These are phyloP conservation scores for Aspergillus cavernicola DNA, from an alignment of 495 filamentous ascomycete genomes.

Conservation along the genomic window DNA sequence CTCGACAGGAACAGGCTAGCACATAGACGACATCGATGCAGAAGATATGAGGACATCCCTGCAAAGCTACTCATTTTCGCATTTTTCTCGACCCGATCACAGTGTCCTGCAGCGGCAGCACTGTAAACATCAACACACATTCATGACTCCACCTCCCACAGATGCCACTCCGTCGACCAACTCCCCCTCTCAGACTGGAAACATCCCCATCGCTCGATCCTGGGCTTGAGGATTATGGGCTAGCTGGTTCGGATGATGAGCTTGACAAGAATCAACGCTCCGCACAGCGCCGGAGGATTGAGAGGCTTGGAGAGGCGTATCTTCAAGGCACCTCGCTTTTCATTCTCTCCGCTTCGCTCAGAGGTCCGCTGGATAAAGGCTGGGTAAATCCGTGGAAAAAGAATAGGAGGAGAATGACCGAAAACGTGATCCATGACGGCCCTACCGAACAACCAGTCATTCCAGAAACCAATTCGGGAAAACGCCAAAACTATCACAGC, in stretches of 20 bases:
- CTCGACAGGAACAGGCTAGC: neutral
- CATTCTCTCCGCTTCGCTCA: slow-evolving; percentile 59
- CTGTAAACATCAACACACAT: slow-evolving; percentile 9
- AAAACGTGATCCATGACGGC: neutral
- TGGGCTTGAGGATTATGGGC: slow-evolving; percentile 36
- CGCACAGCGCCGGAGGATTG: slow-evolving; percentile 53
- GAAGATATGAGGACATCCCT: slow-evolving; percentile 28
- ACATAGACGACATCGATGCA: neutral
- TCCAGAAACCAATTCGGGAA: slow-evolving; percentile 23
- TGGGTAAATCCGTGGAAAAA: slow-evolving; percentile 67
- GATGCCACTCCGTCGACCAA: slow-evolving; percentile 38
- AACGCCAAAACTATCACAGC: slow-evolving; percentile 13
- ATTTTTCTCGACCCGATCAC: slow-evolving; percentile 17
- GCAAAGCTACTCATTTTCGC: neutral
- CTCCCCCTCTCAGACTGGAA: slow-evolving; percentile 40
- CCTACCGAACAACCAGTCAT: slow-evolving; percentile 13
- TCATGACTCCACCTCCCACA: slow-evolving; percentile 20
- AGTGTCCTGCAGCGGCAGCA: slow-evolving; percentile 20
- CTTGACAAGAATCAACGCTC: slow-evolving; percentile 42
- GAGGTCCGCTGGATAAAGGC: slow-evolving; percentile 58
- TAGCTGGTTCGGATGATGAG: slow-evolving; percentile 57
- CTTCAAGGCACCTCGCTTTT: slow-evolving; percentile 53
- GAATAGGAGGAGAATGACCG: slow-evolving; percentile 16
- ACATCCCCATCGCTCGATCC: slow-evolving; percentile 43
- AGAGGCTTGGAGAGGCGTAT: slow-evolving; percentile 56